phyloP scores from a whole-genome alignment of 139 green algal species.

The Dunaliella sp. region DNA sequence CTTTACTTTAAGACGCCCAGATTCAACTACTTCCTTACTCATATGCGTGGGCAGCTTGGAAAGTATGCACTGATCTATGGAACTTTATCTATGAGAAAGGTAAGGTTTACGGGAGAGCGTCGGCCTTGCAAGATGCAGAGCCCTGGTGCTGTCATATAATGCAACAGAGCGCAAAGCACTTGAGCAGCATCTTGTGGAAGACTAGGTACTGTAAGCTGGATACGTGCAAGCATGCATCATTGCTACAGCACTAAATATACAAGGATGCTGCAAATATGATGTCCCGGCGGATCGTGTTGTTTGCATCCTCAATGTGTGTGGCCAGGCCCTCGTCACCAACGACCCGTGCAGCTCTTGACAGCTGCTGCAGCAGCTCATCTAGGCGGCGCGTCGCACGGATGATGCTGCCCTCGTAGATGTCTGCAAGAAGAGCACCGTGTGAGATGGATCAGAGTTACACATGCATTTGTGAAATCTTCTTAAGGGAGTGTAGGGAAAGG shows the following conservation, averaged over 20 bases:
- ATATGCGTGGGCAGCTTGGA: too few relatives aligned
- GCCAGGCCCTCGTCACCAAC: constrained; percentile 79
- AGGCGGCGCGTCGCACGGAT: constrained; percentile 82
- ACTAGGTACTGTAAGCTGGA: neutral
- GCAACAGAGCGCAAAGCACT: too few relatives aligned
- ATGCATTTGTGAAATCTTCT: too few relatives aligned
- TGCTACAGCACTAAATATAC: constrained; percentile 67
- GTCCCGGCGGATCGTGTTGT: constrained; percentile 75
- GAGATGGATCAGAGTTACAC: neutral
- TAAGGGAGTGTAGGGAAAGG: neutral
- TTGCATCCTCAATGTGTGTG: constrained; percentile 66
- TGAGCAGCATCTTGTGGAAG: neutral
- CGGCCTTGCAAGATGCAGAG: too few relatives aligned
- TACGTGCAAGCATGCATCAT: too few relatives aligned
- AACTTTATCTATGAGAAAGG: too few relatives aligned
- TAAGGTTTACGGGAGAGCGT: too few relatives aligned
- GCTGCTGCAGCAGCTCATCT: constrained; percentile 90
- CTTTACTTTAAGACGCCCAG: too few relatives aligned
- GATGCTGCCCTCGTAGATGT: constrained; percentile 93
- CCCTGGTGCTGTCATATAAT: too few relatives aligned
- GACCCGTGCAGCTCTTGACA: constrained; percentile 66
- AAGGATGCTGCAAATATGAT: constrained; percentile 95
- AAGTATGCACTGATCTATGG: too few relatives aligned
- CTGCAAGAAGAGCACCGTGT: constrained; percentile 39
- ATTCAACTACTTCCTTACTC: too few relatives aligned